These are phyloP conservation scores for Pichia kluyveri DNA, from an alignment of 805 yeast species.

Conservation along the genomic window DNA sequence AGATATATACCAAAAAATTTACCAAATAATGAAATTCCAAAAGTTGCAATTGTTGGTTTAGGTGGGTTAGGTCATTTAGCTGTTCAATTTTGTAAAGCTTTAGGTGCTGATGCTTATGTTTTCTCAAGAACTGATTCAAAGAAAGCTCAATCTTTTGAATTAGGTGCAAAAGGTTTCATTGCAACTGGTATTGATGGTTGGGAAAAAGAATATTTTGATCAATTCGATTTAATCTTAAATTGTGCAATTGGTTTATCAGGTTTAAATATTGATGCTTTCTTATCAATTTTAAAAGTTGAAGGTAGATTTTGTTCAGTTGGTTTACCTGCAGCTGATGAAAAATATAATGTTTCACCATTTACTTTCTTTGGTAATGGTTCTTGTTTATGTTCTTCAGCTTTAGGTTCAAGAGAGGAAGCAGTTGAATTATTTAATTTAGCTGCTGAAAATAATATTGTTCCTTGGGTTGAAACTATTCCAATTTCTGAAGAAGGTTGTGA, in stretches of 20 bases:
- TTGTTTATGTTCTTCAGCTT: slow-evolving; percentile 35
- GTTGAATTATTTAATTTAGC: slow-evolving; percentile 36
- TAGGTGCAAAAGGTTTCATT: slow-evolving; percentile 35
- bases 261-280: slow-evolving; percentile 27
- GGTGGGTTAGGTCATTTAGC: slow-evolving; percentile 44
- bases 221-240: slow-evolving; percentile 33
- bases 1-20: slow-evolving; percentile 27
- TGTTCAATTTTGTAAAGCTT: slow-evolving; percentile 33
- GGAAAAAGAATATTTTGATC: slow-evolving; percentile 25
- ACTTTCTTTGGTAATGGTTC: slow-evolving; percentile 40
- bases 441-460: slow-evolving; percentile 35
- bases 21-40: slow-evolving; percentile 25
- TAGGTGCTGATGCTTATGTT: slow-evolving; percentile 37
- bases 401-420: slow-evolving; percentile 41
- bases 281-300: slow-evolving; percentile 27
- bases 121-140: slow-evolving; percentile 34
- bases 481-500: slow-evolving; percentile 34
- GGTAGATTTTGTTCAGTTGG: slow-evolving; percentile 40
- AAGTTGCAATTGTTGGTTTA: slow-evolving; percentile 35
- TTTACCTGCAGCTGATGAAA: slow-evolving; percentile 33
- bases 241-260: slow-evolving; percentile 35
- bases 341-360: slow-evolving; percentile 38
- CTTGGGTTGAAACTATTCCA: slow-evolving; percentile 44
- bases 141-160: slow-evolving; percentile 29
- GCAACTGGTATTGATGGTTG: slow-evolving; percentile 40